Evolutionary conservation across 768 basidiomycete species (phyloP).

Genomic region (Mycena kentingensis): DNA sequence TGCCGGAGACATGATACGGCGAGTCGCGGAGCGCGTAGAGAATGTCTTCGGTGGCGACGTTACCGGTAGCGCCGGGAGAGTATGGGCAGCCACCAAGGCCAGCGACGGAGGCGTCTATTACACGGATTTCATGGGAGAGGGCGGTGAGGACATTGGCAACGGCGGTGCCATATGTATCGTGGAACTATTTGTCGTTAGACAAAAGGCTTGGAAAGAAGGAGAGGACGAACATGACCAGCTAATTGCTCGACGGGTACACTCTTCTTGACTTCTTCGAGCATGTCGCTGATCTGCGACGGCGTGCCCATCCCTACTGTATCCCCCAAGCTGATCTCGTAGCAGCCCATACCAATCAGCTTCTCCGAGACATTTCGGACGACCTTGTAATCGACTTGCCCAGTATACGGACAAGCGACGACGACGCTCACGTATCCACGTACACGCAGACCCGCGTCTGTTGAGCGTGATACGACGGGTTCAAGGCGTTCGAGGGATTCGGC

Average conservation of each 20-base stretch:
- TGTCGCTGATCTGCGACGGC: conserved; percentile 62
- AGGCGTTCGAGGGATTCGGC: conserved; percentile 69
- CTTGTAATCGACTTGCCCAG: conserved; percentile 69
- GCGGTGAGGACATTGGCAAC: conserved; percentile 76
- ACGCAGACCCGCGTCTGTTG: conserved; percentile 59
- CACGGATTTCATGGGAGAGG: conserved; percentile 71
- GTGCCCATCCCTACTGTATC: conserved; percentile 91
- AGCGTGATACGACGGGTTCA: conserved; percentile 60
- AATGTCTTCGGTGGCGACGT: conserved; percentile 92
- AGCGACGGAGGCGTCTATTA: conserved; percentile 82
- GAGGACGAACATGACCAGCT: conserved; percentile 51
- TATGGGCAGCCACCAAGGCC: conserved; percentile 96
- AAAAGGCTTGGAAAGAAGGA: not conserved
- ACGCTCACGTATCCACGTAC: conserved; percentile 89
- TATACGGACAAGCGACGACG: conserved; percentile 82
- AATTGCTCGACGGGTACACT: conserved; percentile 62
- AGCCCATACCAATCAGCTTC: conserved; percentile 84
- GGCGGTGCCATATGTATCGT: conserved; percentile 87
- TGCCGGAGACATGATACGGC: conserved; percentile 54
- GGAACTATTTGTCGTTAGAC: conserved; percentile 49
- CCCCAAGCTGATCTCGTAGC: conserved; percentile 89
- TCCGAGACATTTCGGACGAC: conserved; percentile 70
- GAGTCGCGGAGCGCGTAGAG: conserved; percentile 78
- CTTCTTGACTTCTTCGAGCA: conserved; percentile 72
- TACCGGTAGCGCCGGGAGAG: conserved; percentile 94